Evolutionary conservation across 345 rosid species (phyloP), one percentile per base, ranked within the genome.

Genomic region (Populus nigra): DNA sequence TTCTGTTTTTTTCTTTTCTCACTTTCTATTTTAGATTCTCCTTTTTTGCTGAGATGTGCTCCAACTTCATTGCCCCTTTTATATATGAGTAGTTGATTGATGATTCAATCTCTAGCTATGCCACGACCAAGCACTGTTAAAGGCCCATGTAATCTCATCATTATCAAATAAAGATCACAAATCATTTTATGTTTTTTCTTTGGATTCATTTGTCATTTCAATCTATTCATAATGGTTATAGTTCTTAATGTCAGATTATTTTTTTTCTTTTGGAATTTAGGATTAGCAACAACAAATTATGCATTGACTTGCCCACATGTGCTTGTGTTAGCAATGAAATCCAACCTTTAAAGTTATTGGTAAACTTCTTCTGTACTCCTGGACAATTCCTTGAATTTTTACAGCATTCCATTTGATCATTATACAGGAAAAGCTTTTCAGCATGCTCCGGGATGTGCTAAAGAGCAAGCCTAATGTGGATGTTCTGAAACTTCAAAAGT

Each of bases 401-500:
- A 7, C 65, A 65, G 18, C 39, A 65, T 41, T 65, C 22, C 25
- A 73, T 71, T 27, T 75, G 36, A 72, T 72, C 65, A 76, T 18
- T 39, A 20, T 77, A 71, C 90, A 91, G 92, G 98, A 93, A 85
- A 93, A 96, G 77, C 97, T 96, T 75, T 96, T 91, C 89, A 96
- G 98, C 88, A 88, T 89, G 94, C 94, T 92, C 41, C 91, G 86
- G 75, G 91, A 94, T 76, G 92, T 87, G n/a, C 81, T 89, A 47
- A 90, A 43, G 85, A 86, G 45, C 74, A 90, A 87, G 84, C 91
- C 92, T 49, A 89, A 85, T 57, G 90, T 96, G 3, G 99, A 92
- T 59, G 97, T 93, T 18, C 96, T 96, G 83, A 92, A 93, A 79
- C 98, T 92, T 85, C 97, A 92, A 75, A 90, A 84, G 82, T 96